Evolutionary conservation across 352 stramenopile genomes (phyloP), one percentile per base, ranked within the genome.

Genomic region (Pythium vanterpoolii): DNA sequence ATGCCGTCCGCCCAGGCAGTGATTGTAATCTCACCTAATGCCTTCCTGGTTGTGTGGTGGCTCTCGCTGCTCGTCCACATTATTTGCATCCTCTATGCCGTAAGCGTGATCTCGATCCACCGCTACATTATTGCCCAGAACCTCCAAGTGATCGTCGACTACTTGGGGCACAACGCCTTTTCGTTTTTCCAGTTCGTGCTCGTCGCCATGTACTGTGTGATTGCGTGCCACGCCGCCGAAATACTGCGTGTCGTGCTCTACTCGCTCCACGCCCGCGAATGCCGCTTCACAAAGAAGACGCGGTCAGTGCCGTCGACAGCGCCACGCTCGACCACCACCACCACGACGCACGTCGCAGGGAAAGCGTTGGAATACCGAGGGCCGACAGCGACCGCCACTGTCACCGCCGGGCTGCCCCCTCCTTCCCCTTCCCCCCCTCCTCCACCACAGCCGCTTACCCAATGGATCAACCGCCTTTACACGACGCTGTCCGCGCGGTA

Each of bases 121-220:
- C 45, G 36, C 3, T 63, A 56, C 18, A 38, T 63, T 36, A 63
- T 56, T 19, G 34, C 23, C 0, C 31, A 56, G 33, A 28, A 54
- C 11, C 16, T 63, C 1, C 23, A 49, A 8, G 46, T 47, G 4
- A 56, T 40, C 2, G 51, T 63, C 24, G 36, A 56, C 45, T 63
- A 56, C 30, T 43, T 63, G 33, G 56, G 56, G 4, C 21, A 21
- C 8, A 43, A 34, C 10, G 27, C 46, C 0, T 38, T 63, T 26
- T 8, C 45, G 10, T 63, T 44, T 24, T 63, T 63, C 27, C 28
- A 40, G 13, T 30, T 46, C 7, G 56, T 63, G 9, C 56, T 63
- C 33, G 38, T 14, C 7, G 30, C 27, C 10, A 23, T 47, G 9
- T 27, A 16, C 27, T 7, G 49, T 5, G 21, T 63, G 33, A 50